Evolutionary conservation across 1,284 basidiomycete genomes (phyloP).

Genomic region (Cutaneotrichosporon sp.): DNA sequence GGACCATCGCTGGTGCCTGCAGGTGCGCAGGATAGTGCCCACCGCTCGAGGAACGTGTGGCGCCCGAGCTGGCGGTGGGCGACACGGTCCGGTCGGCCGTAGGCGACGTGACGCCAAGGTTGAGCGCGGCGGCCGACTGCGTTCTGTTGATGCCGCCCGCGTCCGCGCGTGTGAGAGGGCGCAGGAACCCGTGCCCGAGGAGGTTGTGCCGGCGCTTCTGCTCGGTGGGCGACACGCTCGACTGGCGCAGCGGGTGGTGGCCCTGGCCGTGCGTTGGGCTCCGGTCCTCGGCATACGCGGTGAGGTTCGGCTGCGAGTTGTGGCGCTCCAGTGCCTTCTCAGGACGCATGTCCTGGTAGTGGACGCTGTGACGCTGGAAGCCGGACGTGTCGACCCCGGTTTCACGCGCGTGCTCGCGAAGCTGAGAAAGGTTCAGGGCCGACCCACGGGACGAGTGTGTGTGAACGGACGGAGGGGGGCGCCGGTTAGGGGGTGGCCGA

Average conservation of each 20-base stretch:
- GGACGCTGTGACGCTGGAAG: conserved; percentile 19
- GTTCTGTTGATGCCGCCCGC: conserved; percentile 6
- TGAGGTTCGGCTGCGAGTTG: conserved; percentile 31
- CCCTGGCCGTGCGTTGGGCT: not conserved
- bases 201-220: conserved; percentile 28
- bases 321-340: conserved; percentile 23
- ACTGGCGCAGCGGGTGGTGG: not conserved
- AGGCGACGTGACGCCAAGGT: conserved; percentile 1
- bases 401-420: conserved; percentile 5
- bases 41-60: not conserved
- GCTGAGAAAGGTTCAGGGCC: conserved; percentile 35
- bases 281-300: conserved; percentile 10
- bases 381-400: conserved; percentile 16
- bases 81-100: not conserved
- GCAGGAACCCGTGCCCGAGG: conserved; percentile 39
- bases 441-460: conserved; percentile 33
- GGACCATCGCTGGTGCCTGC: conserved; percentile 40
- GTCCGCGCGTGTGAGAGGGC: conserved; percentile 43
- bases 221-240: conserved; percentile 19
- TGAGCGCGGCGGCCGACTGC: conserved; percentile 32
- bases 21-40: not conserved
- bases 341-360: conserved; percentile 9
- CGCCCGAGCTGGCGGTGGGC: conserved; percentile 5
- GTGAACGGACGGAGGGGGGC: conserved; percentile 36
- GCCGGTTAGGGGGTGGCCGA: conserved; percentile 19